Evolutionary conservation across 2,329 filamentous ascomycete species (phyloP).

Genomic region (Talaromyces sp.): DNA sequence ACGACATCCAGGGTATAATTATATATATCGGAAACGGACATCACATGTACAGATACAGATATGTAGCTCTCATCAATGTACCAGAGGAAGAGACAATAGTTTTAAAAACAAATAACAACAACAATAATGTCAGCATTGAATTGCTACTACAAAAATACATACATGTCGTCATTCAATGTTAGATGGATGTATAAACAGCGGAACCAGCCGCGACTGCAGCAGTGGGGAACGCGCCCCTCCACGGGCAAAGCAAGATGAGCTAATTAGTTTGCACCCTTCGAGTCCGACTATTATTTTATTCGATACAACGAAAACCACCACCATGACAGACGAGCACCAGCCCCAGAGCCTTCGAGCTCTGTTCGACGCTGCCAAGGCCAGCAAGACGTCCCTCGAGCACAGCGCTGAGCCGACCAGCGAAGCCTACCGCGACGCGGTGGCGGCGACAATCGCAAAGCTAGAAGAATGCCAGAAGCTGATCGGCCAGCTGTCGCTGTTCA

Average conservation of each 20-base stretch:
- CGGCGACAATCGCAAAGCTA: slow-evolving; percentile 64
- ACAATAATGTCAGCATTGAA: too few species aligned
- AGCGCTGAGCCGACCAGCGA: slow-evolving; percentile 61
- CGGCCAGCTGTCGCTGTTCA: slow-evolving; percentile 74
- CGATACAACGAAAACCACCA: neutral
- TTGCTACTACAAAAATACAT: too few species aligned
- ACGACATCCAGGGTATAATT: too few species aligned
- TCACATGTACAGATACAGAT: too few species aligned
- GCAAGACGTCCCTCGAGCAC: slow-evolving; percentile 55
- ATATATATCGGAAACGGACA: too few species aligned
- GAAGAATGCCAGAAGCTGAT: slow-evolving; percentile 66
- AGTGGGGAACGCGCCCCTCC: neutral
- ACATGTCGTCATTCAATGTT: neutral
- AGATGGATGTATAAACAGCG: neutral
- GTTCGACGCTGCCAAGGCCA: slow-evolving; percentile 51
- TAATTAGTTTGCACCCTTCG: neutral
- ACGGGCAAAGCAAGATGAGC: too few species aligned
- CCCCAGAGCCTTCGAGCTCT: slow-evolving; percentile 52
- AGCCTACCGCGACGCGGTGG: slow-evolving; percentile 63
- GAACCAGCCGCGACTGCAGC: neutral
- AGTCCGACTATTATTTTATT: neutral
- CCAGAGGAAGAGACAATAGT: too few species aligned
- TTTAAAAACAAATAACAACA: too few species aligned
- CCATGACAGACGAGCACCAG: slow-evolving; percentile 44
- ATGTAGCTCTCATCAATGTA: too few species aligned